Conservation (phyloP, 108 stramenopile species). For the Cylindrotheca fusiformis region DNA sequence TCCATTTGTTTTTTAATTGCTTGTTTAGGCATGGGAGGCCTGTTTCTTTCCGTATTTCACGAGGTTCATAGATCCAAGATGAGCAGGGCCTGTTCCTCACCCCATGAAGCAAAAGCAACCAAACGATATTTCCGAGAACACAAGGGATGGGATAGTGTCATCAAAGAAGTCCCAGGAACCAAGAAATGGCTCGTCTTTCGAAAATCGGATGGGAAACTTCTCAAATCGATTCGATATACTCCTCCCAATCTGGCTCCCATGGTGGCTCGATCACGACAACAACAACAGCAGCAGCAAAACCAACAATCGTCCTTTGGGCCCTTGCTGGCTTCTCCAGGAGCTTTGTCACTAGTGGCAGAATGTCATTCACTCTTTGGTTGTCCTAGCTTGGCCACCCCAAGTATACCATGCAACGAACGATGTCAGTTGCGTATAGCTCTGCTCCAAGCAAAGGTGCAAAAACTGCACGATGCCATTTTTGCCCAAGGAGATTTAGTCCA, state of each 20-base stretch:
- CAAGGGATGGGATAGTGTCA: background rate
- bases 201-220: background rate
- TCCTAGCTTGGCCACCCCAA: background rate
- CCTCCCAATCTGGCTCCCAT: background rate
- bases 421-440: background rate
- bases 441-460: background rate
- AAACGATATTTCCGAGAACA: background rate
- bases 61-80: background rate
- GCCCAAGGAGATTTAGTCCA: background rate
- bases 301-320: background rate
- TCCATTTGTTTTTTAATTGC: background rate
- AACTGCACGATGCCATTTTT: background rate
- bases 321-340: background rate
- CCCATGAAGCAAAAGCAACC: background rate
- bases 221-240: background rate
- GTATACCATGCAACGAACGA: background rate
- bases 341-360: background rate
- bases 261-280: background rate
- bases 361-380: background rate
- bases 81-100: background rate
- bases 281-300: background rate
- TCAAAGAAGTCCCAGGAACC: background rate
- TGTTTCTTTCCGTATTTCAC: background rate
- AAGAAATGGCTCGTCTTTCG: background rate
- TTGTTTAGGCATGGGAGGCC: background rate